Evolutionary conservation across 257 asterid species (phyloP), one percentile per base, ranked within the genome.

Genomic region (Ligustrum vulgare): DNA sequence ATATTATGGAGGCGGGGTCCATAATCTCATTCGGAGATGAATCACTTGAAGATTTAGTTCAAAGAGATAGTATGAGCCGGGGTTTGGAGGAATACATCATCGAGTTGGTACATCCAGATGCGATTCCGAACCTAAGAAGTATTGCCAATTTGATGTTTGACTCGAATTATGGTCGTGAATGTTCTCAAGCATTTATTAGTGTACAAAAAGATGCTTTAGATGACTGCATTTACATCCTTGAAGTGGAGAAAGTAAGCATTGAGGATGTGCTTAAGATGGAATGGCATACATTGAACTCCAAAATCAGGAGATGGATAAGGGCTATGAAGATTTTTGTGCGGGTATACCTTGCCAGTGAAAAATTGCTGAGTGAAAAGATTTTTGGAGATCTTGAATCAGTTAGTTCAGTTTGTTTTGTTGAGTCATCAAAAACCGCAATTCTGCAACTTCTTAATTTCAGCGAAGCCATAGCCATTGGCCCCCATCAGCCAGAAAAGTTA

Each of bases 221-320:
- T 66, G 97, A 94, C 67, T 94, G 93, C 74, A 93, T 94, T 41
- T 85, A 74, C 77, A 87, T 86, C 15, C 98, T 94, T 56, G 94
- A 90, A 71, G 94, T 89, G 45, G 98, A 94, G 79, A 92, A 88
- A 77, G 71, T 87, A 34, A 89, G 97, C 86, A 90, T 91, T 0
- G 98, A 94, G 70, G 99, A 94, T 75, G 97, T 91, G 34, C 67
- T 92, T 83, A 94, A 81, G 82, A 87, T 94, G 98, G 98, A 89
- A 47, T 94, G 99, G 99, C 81, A 77, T 34, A 74, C 82, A 0
- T 69, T 94, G 75, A 91, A 94, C 85, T 83, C 96, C 41, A 92
- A 90, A 37, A 94, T 92, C 81, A 78, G 98, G 86, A 84, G 87
- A 75, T 94, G 99, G 99, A 82, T 92, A n/a, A 80, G 98, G n/a